A percentile compares a stretch with the other conserved stretches of the same genome.
These are phyloP conservation scores for Usnea hakonensis DNA, from an alignment of 495 filamentous ascomycete genomes.

Conservation along the genomic window DNA sequence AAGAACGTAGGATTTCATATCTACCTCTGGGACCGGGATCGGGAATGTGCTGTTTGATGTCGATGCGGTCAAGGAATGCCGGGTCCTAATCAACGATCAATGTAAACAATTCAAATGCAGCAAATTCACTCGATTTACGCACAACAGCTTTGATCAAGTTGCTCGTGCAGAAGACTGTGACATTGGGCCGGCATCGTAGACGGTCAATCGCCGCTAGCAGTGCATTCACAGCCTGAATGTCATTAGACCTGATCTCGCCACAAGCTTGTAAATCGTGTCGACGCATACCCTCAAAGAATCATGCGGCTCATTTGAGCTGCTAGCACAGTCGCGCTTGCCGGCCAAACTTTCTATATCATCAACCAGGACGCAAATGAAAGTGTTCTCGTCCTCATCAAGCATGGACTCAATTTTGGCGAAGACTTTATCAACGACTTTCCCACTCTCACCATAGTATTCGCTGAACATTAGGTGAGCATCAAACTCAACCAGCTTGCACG, in stretches of 20 bases:
- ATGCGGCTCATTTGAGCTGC: constrained; percentile 38
- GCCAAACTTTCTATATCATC: constrained; percentile 52
- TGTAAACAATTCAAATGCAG: background rate
- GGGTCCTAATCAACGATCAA: constrained; percentile 26
- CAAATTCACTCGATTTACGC: background rate
- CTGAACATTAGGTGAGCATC: constrained; percentile 45
- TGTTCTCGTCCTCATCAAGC: constrained; percentile 36
- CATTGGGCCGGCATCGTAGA: constrained; percentile 34
- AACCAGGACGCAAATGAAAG: constrained; percentile 44
- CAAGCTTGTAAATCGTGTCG: background rate
- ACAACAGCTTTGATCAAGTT: constrained; percentile 40
- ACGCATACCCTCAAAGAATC: constrained; percentile 40
- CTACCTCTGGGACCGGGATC: constrained; percentile 31
- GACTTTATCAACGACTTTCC: constrained; percentile 42
- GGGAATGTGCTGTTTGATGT: constrained; percentile 44
- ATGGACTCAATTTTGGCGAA: constrained; percentile 43
- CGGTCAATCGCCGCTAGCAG: constrained; percentile 35
- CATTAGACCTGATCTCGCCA: background rate
- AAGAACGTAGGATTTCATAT: constrained; percentile 46
- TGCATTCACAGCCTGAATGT: constrained; percentile 28
- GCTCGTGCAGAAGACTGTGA: constrained; percentile 46
- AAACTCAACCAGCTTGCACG: constrained; percentile 43
- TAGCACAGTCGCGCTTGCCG: constrained; percentile 36
- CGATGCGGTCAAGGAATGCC: constrained; percentile 50
- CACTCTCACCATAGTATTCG: constrained; percentile 48